A percentile compares a stretch with the other conserved stretches of the same genome.
These are phyloP conservation scores for Coemansia sp. DNA, from an alignment of 192 early-diverging fungal genomes.

Conservation along the genomic window DNA sequence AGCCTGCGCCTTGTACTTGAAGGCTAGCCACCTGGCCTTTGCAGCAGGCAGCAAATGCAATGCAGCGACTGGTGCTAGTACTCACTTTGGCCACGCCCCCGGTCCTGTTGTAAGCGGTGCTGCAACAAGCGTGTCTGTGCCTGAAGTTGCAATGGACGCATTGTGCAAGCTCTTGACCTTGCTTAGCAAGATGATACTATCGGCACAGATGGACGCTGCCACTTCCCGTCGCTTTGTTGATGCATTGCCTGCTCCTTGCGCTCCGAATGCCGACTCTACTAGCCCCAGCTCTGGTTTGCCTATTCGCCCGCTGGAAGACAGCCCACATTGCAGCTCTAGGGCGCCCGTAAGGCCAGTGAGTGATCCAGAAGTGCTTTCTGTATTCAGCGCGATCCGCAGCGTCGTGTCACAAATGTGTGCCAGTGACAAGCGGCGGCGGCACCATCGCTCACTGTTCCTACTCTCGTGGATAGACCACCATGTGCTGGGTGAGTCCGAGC, in stretches of 20 bases:
- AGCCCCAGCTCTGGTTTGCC: background rate
- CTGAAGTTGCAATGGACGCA: conserved; percentile 28
- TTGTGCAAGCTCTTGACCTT: conserved; percentile 38
- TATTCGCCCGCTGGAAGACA: background rate
- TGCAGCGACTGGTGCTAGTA: background rate
- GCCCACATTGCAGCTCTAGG: background rate
- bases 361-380: background rate
- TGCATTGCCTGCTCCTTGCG: conserved; percentile 20
- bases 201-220: conserved; percentile 7
- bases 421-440: conserved; percentile 39
- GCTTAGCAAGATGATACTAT: conserved; percentile 28
- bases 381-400: conserved; percentile 18
- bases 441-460: conserved; percentile 38
- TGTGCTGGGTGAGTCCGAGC: conserved; percentile 18
- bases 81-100: background rate
- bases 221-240: conserved; percentile 30
- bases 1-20: conserved; percentile 43
- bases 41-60: conserved; percentile 1
- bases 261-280: background rate
- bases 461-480: conserved; percentile 48
- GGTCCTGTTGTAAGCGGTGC: background rate
- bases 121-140: background rate
- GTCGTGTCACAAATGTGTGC: conserved; percentile 26
- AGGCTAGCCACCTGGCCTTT: conserved; percentile 24
- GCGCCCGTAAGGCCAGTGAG: background rate